Percentiles rank a stretch among this genome's conserved stretches.
phyloP scores from a whole-genome alignment of 2,329 filamentous ascomycete genomes.

The Onygenales sp. region DNA sequence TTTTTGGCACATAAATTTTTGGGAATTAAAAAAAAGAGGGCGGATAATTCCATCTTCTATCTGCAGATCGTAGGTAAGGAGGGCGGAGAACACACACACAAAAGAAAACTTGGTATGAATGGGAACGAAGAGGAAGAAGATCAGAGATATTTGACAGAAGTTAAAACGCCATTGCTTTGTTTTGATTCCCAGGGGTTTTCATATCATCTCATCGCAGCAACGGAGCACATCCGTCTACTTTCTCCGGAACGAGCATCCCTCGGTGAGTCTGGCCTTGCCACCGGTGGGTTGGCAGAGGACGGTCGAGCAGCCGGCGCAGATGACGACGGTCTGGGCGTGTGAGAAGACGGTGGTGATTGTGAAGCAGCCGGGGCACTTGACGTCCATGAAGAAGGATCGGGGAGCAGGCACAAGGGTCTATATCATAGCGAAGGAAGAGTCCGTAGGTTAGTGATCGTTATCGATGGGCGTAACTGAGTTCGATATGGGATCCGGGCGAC shows the following conservation, averaged over 20 bases:
- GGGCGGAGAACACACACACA: neutral
- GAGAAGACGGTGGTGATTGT: conserved; percentile 99
- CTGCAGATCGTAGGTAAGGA: conserved; percentile 16
- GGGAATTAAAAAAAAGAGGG: neutral
- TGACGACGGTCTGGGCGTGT: conserved; percentile 99
- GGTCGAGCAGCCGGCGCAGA: conserved; percentile 99
- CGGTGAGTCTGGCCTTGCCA: conserved; percentile 96
- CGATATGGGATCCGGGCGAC: neutral
- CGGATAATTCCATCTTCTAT: conserved; percentile 39
- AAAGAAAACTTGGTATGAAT: conserved; percentile 10
- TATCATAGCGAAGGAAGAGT: conserved; percentile 4
- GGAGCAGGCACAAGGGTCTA: conserved; percentile 90
- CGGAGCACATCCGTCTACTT: conserved; percentile 58
- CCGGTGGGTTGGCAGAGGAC: conserved; percentile 99
- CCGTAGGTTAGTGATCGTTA: conserved; percentile 4
- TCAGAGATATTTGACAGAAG: conserved; percentile 6
- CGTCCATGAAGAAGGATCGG: conserved; percentile 99
- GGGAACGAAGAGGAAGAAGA: conserved; percentile 4
- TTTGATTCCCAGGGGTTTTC: conserved; percentile 16
- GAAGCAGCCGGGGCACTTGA: conserved; percentile 99
- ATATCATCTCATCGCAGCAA: conserved; percentile 20
- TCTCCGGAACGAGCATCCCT: conserved; percentile 99
- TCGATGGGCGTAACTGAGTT: conserved; percentile 2
- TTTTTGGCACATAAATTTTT: conserved; percentile 41
- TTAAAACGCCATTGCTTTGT: conserved; percentile 14